Evolutionary conservation across 2,329 filamentous ascomycete genomes (phyloP), one percentile per base, ranked within the genome.

Genomic region (Colletotrichum melonis): DNA sequence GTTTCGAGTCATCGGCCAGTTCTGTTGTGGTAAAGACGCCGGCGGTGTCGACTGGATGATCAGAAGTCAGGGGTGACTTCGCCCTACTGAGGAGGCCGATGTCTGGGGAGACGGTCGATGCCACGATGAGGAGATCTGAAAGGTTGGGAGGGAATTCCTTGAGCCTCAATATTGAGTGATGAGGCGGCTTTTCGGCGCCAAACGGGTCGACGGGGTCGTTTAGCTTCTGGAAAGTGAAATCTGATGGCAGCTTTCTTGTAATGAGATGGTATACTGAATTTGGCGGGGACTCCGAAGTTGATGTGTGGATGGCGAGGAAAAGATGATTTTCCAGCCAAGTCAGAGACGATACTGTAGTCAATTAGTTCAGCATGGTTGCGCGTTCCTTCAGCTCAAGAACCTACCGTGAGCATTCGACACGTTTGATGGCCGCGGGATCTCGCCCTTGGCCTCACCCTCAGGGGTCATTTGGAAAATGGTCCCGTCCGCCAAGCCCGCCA

Each of bases 261-360:
- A 98, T 91, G 67, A 97, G 86, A 80, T 97, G 92, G 79, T 95
- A 97, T n/a, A 89, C 87, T 1, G 94, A 95, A 30, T 89, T 83
- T 6, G 91, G 89, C 9, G 87, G 86, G 30, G 87, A 86, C 52
- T 89, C 88, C 68, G 88, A 87, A 74, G 88, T 88, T 35, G 88
- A 85, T n/a, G 93, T 94, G 82, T 98, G 93, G 26, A 97, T 90
- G 68, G 92, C 88, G 57, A 98, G 87, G 80, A 98, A 97, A 2
- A 96, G 85, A 77, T 97, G 86, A 77, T 97, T 98, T 79, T 97
- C 94, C 24, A 98, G 88, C 97, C 97, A 99, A 49, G 89, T 88
- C 54, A 99, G 88, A 19, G 93, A 93, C 4, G 95, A 94, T 3
- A 97, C 94, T 92, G 77, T 63, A 26, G 46, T 69, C 26, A 22